phyloP scores from a whole-genome alignment of 495 filamentous ascomycete genomes.

The Talaromyces nanjingensis region DNA sequence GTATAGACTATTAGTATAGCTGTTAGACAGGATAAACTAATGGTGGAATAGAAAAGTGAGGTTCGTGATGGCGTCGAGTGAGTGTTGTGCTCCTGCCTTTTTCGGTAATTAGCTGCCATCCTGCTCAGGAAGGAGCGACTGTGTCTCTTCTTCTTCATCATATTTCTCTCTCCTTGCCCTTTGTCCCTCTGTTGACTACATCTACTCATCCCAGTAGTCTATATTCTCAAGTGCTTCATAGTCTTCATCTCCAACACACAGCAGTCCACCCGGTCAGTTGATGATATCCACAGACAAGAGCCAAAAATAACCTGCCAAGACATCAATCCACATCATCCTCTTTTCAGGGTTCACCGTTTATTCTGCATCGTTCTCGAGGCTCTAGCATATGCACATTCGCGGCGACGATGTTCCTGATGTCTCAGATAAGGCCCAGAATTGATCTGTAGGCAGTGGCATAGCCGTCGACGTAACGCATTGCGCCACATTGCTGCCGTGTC shows the following conservation, averaged over 20 bases:
- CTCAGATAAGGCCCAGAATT: neutral
- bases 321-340: neutral
- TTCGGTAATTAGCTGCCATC: conserved; percentile 1
- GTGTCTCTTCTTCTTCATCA: neutral
- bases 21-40: neutral
- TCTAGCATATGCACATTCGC: neutral
- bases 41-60: neutral
- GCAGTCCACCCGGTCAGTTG: neutral
- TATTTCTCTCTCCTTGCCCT: neutral
- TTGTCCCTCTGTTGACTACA: neutral
- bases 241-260: neutral
- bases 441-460: neutral
- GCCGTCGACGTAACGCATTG: conserved; percentile 1
- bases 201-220: neutral
- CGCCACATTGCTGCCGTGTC: neutral
- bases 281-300: neutral
- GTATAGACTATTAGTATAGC: neutral
- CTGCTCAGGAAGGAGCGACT: neutral
- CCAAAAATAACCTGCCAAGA: neutral
- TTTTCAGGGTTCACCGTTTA: neutral
- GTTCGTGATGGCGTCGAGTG: neutral
- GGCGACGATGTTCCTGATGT: neutral
- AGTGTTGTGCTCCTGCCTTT: conserved; percentile 3
- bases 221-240: neutral
- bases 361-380: neutral